These are phyloP conservation scores for Pseudohyphozyma bogoriensis DNA, from an alignment of 768 basidiomycete species.

Conservation along the genomic window DNA sequence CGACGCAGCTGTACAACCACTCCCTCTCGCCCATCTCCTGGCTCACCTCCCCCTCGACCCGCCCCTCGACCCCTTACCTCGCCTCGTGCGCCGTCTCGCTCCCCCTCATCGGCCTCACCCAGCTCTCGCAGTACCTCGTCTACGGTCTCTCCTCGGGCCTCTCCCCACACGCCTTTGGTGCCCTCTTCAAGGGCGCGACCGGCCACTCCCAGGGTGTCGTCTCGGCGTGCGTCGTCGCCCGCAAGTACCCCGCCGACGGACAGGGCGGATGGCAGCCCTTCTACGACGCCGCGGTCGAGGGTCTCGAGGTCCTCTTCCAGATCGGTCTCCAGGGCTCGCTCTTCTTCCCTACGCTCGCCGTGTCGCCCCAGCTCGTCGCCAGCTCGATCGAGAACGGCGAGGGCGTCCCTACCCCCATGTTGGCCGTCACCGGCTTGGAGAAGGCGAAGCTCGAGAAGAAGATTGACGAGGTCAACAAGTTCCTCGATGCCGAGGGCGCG, in stretches of 20 bases:
- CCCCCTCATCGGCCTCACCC: conserved; percentile 91
- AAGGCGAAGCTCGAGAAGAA: conserved; percentile 64
- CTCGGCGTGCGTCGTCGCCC: conserved; percentile 79
- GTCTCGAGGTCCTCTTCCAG: conserved; percentile 84
- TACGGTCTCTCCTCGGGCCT: conserved; percentile 47
- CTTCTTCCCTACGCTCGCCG: conserved; percentile 79
- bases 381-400: conserved; percentile 87
- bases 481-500: conserved; percentile 48
- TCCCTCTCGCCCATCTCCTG: conserved; percentile 76
- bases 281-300: conserved; percentile 64
- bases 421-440: conserved; percentile 70
- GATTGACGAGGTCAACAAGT: conserved; percentile 73
- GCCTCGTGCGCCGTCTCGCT: conserved; percentile 89
- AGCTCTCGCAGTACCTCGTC: conserved; percentile 85
- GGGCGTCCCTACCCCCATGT: conserved; percentile 86
- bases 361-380: conserved; percentile 77
- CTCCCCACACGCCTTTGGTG: conserved; percentile 50
- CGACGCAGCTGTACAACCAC: conserved; percentile 53
- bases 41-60: conserved; percentile 60
- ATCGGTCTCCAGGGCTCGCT: conserved; percentile 87
- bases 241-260: conserved; percentile 52
- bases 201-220: conserved; percentile 97
- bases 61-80: conserved; percentile 73
- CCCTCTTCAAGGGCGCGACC: conserved; percentile 70
- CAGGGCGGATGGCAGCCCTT: conserved; percentile 49